These are phyloP conservation scores for Erodium maritimum DNA, from an alignment of 345 rosid genomes.

Conservation along the genomic window DNA sequence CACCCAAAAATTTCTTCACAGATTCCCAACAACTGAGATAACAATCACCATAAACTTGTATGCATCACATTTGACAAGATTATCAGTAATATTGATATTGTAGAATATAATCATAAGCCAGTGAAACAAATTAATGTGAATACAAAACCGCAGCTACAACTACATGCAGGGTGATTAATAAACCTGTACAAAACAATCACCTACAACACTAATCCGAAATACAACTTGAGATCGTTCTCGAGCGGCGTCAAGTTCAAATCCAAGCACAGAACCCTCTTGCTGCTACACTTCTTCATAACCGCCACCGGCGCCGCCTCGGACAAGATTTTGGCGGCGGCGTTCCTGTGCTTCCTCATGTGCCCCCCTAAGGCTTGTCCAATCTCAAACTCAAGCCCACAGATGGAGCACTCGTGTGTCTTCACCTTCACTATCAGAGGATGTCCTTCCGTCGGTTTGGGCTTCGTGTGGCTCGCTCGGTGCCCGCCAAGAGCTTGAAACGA, in stretches of 20 bases:
- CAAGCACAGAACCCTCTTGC: conserved; percentile 38
- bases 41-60: too few species aligned
- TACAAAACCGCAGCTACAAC: too few species aligned
- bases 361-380: conserved; percentile 94
- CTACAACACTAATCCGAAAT: conserved; percentile 24
- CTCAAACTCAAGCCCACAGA: conserved; percentile 70
- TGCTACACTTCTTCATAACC: conserved; percentile 51
- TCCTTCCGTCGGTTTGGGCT: conserved; percentile 23
- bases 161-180: not conserved
- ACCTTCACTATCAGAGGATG: conserved; percentile 29
- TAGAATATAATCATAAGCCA: too few species aligned
- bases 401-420: conserved; percentile 68
- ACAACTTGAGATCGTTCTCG: conserved; percentile 50
- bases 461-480: conserved; percentile 84
- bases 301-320: conserved; percentile 17
- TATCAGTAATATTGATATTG: too few species aligned
- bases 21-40: too few species aligned
- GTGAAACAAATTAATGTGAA: too few species aligned
- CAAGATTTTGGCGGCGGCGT: conserved; percentile 1
- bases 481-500: conserved; percentile 93
- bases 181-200: not conserved
- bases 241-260: conserved; percentile 60
- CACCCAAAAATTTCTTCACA: too few species aligned
- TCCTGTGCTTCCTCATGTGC: conserved; percentile 84
- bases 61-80: too few species aligned